Conservation (phyloP, 2,329 filamentous ascomycete species). For the Trichoderma aggressivum region DNA sequence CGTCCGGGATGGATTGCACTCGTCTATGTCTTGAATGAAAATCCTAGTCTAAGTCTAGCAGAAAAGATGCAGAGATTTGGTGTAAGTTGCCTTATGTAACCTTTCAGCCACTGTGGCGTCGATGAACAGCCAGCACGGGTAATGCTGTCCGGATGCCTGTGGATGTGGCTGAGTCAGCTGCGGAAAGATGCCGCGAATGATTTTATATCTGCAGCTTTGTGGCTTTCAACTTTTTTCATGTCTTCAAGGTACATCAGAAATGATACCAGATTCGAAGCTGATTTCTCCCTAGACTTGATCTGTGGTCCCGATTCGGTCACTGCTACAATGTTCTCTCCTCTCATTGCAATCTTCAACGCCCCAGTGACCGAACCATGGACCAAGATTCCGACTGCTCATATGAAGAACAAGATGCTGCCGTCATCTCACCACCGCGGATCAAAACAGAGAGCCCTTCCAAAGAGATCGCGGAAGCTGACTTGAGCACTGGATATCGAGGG, state of each 20-base stretch:
- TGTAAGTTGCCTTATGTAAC: slow-evolving; percentile 4
- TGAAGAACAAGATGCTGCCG: slow-evolving; percentile 17
- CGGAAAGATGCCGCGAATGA: background rate
- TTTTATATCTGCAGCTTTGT: background rate
- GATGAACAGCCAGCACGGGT: background rate
- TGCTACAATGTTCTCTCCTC: slow-evolving; percentile 31
- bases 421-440: slow-evolving; percentile 18
- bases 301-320: background rate
- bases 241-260: background rate
- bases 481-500: background rate
- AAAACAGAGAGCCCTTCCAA: background rate
- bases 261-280: background rate
- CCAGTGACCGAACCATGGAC: slow-evolving; percentile 32
- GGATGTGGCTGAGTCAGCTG: slow-evolving; percentile 2
- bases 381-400: slow-evolving; percentile 25
- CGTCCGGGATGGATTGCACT: background rate
- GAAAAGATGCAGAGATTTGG: background rate
- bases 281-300: background rate
- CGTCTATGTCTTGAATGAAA: background rate
- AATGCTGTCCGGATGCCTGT: background rate
- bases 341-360: slow-evolving; percentile 21
- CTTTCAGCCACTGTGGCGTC: slow-evolving; percentile 15
- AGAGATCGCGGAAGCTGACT: background rate
- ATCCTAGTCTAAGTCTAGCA: background rate
- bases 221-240: background rate